Percentiles rank a stretch among this genome's conserved stretches.
Evolutionary conservation across 169 alveolate species (phyloP).

Genomic region (Eimeria sp.): DNA sequence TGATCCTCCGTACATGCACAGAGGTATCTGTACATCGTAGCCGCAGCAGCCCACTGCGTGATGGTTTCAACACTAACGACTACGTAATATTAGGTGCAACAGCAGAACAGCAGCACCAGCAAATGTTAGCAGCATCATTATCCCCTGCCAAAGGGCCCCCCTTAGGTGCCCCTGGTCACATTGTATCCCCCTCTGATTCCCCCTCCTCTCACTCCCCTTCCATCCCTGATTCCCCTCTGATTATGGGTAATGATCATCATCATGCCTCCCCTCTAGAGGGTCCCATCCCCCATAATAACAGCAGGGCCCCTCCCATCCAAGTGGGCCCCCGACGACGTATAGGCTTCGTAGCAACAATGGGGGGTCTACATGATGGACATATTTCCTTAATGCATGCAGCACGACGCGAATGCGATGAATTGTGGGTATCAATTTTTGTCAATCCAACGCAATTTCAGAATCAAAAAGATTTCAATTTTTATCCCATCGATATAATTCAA

Average conservation of each 20-base stretch:
- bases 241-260: no score
- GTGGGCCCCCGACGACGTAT: slow-evolving; percentile 40
- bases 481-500: slow-evolving; percentile 38
- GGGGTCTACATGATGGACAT: slow-evolving; percentile 80
- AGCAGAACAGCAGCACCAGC: neutral
- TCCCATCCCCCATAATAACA: neutral
- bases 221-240: no score
- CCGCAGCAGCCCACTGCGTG: neutral
- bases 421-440: slow-evolving; percentile 68
- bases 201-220: no score
- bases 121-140: no score
- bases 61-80: neutral
- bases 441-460: slow-evolving; percentile 72
- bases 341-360: slow-evolving; percentile 66
- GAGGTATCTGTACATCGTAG: slow-evolving; percentile 25
- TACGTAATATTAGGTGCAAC: neutral
- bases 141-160: neutral
- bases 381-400: slow-evolving; percentile 49
- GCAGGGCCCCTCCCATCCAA: neutral
- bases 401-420: slow-evolving; percentile 34
- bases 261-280: no score
- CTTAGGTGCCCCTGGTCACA: no score
- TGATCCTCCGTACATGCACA: neutral
- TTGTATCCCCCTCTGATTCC: no score
- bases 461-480: slow-evolving; percentile 35